Evolutionary conservation across 495 filamentous ascomycete species (phyloP).

Genomic region (Xylaria curta): DNA sequence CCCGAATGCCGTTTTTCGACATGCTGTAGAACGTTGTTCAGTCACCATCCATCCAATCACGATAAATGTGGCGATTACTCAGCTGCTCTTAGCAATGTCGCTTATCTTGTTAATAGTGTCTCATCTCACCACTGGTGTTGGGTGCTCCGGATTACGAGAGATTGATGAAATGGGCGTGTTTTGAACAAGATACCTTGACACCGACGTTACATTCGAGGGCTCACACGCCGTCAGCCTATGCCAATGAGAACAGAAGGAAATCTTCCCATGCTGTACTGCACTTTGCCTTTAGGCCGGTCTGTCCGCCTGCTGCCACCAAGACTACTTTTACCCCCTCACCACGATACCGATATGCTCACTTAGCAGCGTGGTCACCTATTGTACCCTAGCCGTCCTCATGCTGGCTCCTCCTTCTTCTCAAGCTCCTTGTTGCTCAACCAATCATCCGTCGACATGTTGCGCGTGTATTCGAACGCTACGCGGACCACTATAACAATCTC

Average conservation of each 20-base stretch:
- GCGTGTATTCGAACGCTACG: slow-evolving; percentile 36
- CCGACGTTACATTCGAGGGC: slow-evolving; percentile 27
- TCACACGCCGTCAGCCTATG: slow-evolving; percentile 15
- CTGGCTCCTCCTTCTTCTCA: slow-evolving; percentile 16
- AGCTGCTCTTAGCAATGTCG: slow-evolving; percentile 9
- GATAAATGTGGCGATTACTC: not conserved
- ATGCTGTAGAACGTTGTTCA: not conserved
- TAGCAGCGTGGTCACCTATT: not conserved
- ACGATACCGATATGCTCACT: slow-evolving; percentile 14
- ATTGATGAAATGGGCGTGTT: slow-evolving; percentile 18
- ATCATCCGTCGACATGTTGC: slow-evolving; percentile 37
- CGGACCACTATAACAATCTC: slow-evolving; percentile 34
- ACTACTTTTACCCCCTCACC: slow-evolving; percentile 5
- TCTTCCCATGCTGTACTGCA: not conserved
- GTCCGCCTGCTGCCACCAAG: slow-evolving; percentile 10
- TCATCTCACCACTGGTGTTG: slow-evolving; percentile 7
- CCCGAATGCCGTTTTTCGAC: not conserved
- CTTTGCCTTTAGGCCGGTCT: slow-evolving; percentile 22
- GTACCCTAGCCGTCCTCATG: not conserved
- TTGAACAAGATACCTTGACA: slow-evolving; percentile 16
- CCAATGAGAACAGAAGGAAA: slow-evolving; percentile 17
- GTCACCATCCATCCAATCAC: slow-evolving; percentile 20
- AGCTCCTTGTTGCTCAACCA: slow-evolving; percentile 28
- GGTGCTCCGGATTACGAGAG: slow-evolving; percentile 2
- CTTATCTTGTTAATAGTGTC: slow-evolving; percentile 9